These are phyloP conservation scores for Apostasia shenzhenica DNA, from an alignment of 106 monocot genomes.

Conservation along the genomic window DNA sequence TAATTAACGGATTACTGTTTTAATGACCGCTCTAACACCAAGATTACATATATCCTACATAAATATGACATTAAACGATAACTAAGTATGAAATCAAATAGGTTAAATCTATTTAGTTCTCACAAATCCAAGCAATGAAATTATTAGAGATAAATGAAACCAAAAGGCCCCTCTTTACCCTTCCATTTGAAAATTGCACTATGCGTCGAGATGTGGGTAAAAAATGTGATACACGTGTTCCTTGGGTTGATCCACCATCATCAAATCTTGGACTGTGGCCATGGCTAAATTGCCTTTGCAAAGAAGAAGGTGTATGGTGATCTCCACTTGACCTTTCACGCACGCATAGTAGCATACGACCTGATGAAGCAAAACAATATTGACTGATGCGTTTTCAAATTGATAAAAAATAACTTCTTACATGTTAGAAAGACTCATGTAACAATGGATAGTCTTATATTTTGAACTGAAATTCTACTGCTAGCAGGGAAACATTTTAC, in stretches of 20 bases:
- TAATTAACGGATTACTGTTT: no score
- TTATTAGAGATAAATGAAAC: no score
- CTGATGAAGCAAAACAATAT: slow-evolving; percentile 31
- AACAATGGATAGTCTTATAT: background rate
- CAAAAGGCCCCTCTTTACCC: slow-evolving; percentile 26
- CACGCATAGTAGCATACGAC: slow-evolving; percentile 91
- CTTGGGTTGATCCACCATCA: slow-evolving; percentile 54
- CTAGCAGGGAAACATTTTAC: no score
- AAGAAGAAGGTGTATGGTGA: slow-evolving; percentile 60
- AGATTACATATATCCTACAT: no score
- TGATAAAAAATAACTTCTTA: background rate
- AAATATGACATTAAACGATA: no score
- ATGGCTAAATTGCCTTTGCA: slow-evolving; percentile 97
- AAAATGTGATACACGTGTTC: slow-evolving; percentile 89
- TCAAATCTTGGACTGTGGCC: slow-evolving; percentile 71
- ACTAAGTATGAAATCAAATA: no score
- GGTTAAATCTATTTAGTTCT: no score
- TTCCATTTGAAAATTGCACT: slow-evolving; percentile 97
- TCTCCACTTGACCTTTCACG: slow-evolving; percentile 78
- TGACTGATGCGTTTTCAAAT: background rate
- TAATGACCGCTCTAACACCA: no score
- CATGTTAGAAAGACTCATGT: background rate
- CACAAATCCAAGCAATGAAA: no score
- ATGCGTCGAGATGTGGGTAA: slow-evolving; percentile 92
- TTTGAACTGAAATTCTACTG: no score